phyloP scores from a whole-genome alignment of 768 basidiomycete genomes.

The Termitomyces sp. region DNA sequence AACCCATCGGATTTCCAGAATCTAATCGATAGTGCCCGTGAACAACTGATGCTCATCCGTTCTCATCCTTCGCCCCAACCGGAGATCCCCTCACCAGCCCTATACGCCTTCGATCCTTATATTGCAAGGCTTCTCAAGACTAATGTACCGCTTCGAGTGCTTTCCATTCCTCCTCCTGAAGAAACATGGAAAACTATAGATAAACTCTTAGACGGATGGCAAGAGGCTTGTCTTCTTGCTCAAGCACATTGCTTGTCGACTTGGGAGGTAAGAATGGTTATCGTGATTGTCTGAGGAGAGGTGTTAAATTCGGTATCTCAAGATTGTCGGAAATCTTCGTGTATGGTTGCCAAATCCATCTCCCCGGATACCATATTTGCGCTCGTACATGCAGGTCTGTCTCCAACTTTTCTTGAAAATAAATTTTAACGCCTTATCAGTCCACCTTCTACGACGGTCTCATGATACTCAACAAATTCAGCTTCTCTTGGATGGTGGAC shows the following conservation, averaged over 20 bases:
- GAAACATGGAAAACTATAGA: slow-evolving; percentile 50
- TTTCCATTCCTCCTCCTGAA: slow-evolving; percentile 45
- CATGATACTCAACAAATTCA: slow-evolving; percentile 47
- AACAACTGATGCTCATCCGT: slow-evolving; percentile 38
- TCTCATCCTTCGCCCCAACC: slow-evolving; percentile 34
- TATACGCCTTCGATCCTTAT: slow-evolving; percentile 59
- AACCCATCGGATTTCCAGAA: slow-evolving; percentile 31
- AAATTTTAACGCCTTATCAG: slow-evolving; percentile 27
- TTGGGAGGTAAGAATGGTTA: slow-evolving; percentile 54
- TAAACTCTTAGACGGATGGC: slow-evolving; percentile 50
- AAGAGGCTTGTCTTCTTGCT: slow-evolving; percentile 47
- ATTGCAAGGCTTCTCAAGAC: slow-evolving; percentile 65
- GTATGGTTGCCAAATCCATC: slow-evolving; percentile 41
- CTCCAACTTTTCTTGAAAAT: not conserved
- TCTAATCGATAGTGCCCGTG: slow-evolving; percentile 37
- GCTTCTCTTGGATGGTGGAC: slow-evolving; percentile 53
- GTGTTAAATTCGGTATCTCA: not conserved
- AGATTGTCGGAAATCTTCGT: slow-evolving; percentile 49
- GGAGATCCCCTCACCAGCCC: slow-evolving; percentile 41
- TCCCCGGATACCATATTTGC: slow-evolving; percentile 50
- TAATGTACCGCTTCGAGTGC: slow-evolving; percentile 63
- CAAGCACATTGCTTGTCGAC: slow-evolving; percentile 40
- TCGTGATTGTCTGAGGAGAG: not conserved
- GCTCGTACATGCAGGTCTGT: slow-evolving; percentile 60
- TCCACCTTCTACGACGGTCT: slow-evolving; percentile 56